Conservation (phyloP, 805 yeast genomes). For the Clavispora fructus region DNA sequence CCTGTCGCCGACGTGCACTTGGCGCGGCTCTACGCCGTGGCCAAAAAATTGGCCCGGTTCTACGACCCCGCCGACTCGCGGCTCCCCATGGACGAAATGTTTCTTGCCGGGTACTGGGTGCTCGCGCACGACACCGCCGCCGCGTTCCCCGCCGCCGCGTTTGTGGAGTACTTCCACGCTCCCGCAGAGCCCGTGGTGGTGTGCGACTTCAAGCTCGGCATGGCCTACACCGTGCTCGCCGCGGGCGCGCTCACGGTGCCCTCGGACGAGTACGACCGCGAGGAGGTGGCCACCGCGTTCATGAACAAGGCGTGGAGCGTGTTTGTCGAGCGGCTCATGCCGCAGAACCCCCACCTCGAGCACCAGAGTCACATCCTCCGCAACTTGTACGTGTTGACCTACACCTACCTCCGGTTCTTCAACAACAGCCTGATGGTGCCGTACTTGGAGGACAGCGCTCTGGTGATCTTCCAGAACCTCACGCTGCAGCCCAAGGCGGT, state of each 20-base stretch:
- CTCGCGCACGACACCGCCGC: constrained; percentile 12
- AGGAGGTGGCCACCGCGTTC: constrained; percentile 27
- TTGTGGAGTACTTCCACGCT: constrained; percentile 19
- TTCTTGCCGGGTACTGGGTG: constrained; percentile 29
- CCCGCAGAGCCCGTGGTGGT: constrained; percentile 10
- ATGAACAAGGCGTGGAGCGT: constrained; percentile 44
- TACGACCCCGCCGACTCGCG: constrained; percentile 4
- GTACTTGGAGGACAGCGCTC: constrained; percentile 44
- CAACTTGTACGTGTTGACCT: constrained; percentile 41
- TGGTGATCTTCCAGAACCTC: constrained; percentile 36
- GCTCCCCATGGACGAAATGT: constrained; percentile 20
- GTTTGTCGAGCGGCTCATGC: constrained; percentile 29
- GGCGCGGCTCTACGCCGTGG: constrained; percentile 22
- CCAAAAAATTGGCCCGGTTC: constrained; percentile 20
- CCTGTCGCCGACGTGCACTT: no score
- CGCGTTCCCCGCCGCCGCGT: constrained; percentile 19
- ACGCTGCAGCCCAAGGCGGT: constrained; percentile 12
- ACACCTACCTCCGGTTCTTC: constrained; percentile 38
- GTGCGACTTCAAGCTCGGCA: constrained; percentile 31
- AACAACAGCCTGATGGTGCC: constrained; percentile 44
- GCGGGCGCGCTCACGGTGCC: constrained; percentile 31
- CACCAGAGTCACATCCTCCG: constrained; percentile 37
- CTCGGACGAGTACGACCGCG: constrained; percentile 17
- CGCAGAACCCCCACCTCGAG: constrained; percentile 25
- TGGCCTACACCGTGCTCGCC: constrained; percentile 41